A percentile compares a stretch with the other conserved stretches of the same genome.
Evolutionary conservation across 805 yeast species (phyloP).

Genomic region (Ogataea pignaliae): DNA sequence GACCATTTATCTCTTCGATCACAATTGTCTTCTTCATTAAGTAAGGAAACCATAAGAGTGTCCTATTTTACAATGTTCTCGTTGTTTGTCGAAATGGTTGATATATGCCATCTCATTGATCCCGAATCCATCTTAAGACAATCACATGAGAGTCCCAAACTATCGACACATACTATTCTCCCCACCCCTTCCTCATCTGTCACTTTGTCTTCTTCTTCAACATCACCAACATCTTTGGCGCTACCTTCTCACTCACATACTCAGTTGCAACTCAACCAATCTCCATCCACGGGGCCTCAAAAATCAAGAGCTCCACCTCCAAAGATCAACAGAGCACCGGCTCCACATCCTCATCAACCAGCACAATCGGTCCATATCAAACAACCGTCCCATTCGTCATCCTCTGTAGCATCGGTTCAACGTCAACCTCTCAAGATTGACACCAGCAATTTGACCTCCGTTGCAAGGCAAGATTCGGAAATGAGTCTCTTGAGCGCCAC

Average conservation of each 20-base stretch:
- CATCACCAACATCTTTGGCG: conserved; percentile 5
- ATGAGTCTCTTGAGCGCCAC: conserved; percentile 14
- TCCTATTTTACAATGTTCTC: conserved; percentile 26
- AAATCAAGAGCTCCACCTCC: conserved; percentile 10
- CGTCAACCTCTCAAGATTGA: conserved; percentile 25
- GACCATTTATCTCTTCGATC: conserved; percentile 13
- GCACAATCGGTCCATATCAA: conserved; percentile 11
- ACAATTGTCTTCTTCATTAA: conserved; percentile 4
- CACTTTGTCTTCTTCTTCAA: too few relatives aligned
- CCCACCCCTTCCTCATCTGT: not conserved
- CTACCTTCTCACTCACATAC: conserved; percentile 9
- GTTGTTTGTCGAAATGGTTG: conserved; percentile 24
- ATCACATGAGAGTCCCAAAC: not conserved
- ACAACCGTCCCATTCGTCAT: conserved; percentile 8
- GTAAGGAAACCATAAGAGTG: conserved; percentile 20
- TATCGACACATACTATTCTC: conserved; percentile 1
- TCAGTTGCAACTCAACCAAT: conserved; percentile 8
- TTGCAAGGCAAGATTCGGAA: conserved; percentile 28
- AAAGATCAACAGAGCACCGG: conserved; percentile 17
- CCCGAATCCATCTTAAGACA: conserved; percentile 11
- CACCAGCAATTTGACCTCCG: conserved; percentile 10
- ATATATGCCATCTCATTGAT: conserved; percentile 21
- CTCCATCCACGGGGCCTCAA: conserved; percentile 7
- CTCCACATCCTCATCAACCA: conserved; percentile 19
- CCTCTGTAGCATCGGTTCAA: conserved; percentile 11